Evolutionary conservation across 257 asterid species (phyloP), one percentile per base, ranked within the genome.

Genomic region (Eucommia ulmoides): DNA sequence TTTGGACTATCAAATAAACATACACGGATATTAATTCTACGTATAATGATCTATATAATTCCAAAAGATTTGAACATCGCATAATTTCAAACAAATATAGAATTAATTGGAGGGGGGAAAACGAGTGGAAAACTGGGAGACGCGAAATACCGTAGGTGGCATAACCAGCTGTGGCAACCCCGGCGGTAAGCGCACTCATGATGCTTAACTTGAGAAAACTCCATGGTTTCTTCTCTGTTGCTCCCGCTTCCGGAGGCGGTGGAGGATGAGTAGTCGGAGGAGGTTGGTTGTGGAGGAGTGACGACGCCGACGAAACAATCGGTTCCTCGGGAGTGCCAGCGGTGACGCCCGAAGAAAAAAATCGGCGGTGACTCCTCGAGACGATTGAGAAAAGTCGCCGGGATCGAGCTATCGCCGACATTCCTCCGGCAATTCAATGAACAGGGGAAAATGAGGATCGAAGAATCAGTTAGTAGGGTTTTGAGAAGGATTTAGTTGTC

Each of bases 81-180:
- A 26, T 26, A 12, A 26, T 26, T 26, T 4, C 6, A 26, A 26
- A 26, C 38, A 26, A 26, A 4, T 4, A 26, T 4, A 26, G 38
- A 26, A 26, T 4, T 12, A 26, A 6, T 4, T 26, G 8, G 8
- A 6, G 8, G 12, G 38, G 12, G 6, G 6, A 26, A 26, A 26
- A 26, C 38, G 8, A 26, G 12, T 26, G 12, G 38, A 26, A 4
- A 12, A 26, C 12, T 4, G 8, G 12, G 38, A 26, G 6, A 26
- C 38, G 12, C 12, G 8, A 26, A 26, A 26, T 4, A 86, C 94
- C 96, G 19, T 80, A 78, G 22, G 94, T 56, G 44, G 89, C 94
- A 60, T 78, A 78, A 53, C 80, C 84, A 47, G 84, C 79, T 21
- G 89, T 55, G 8, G 82, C 89, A 50, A 56, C 66, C 58, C 81